phyloP scores from a whole-genome alignment of 805 yeast genomes.

The Lipomyces orientalis region DNA sequence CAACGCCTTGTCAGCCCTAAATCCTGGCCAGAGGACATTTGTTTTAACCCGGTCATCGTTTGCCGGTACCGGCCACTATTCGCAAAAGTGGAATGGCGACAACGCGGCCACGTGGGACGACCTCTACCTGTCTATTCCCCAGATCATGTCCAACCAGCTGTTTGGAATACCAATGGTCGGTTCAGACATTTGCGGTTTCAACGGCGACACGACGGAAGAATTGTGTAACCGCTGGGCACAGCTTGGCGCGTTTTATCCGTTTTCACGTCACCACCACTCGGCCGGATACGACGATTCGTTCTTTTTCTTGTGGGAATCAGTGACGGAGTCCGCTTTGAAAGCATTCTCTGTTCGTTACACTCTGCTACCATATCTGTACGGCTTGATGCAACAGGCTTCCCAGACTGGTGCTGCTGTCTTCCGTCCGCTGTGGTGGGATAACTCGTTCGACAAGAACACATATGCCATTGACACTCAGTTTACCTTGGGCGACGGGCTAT shows the following conservation, averaged over 20 bases:
- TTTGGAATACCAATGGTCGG: constrained; percentile 8
- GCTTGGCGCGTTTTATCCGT: constrained; percentile 39
- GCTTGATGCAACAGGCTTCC: constrained; percentile 63
- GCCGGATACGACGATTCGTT: constrained; percentile 43
- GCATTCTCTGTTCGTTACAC: constrained; percentile 50
- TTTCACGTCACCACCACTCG: constrained; percentile 39
- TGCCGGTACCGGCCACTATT: constrained; percentile 78
- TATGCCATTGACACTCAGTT: constrained; percentile 73
- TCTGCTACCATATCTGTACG: constrained; percentile 69
- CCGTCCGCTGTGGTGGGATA: constrained; percentile 54
- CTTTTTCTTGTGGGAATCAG: constrained; percentile 44
- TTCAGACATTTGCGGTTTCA: constrained; percentile 19
- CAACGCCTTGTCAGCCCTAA: constrained; percentile 4
- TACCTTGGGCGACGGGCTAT: constrained; percentile 63
- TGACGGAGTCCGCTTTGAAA: constrained; percentile 40
- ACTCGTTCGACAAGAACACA: constrained; percentile 46
- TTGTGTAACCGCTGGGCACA: constrained; percentile 37
- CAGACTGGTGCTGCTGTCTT: constrained; percentile 63
- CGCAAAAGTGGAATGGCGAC: constrained; percentile 90
- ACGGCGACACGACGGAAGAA: constrained; percentile 38
- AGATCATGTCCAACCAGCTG: constrained; percentile 60
- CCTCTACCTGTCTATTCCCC: constrained; percentile 70
- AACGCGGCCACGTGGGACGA: constrained; percentile 46
- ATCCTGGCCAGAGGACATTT: constrained; percentile 56
- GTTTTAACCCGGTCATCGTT: constrained; percentile 73